These are phyloP conservation scores for Yarrowia keelungensis DNA, from an alignment of 805 yeast species.

Conservation along the genomic window DNA sequence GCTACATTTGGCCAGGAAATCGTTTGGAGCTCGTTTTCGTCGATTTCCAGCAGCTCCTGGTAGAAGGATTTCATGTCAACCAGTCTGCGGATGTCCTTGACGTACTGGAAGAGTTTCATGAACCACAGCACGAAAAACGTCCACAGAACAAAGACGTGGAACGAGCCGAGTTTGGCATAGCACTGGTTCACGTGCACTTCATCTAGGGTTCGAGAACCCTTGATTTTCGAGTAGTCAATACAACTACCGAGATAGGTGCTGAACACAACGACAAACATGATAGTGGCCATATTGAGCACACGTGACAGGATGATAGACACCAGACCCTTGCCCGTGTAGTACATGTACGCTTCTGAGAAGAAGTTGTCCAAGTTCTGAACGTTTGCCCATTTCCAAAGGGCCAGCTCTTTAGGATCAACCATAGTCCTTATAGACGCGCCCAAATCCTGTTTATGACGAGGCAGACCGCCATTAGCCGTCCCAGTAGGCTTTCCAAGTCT, in stretches of 20 bases:
- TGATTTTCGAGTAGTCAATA: constrained; percentile 65
- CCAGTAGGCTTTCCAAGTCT: not conserved
- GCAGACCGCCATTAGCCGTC: not conserved
- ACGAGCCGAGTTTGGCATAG: constrained; percentile 54
- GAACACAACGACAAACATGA: constrained; percentile 79
- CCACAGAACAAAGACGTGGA: constrained; percentile 68
- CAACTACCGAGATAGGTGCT: constrained; percentile 84
- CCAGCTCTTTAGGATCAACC: constrained; percentile 51
- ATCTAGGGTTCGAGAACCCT: constrained; percentile 42
- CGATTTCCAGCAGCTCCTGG: constrained; percentile 68
- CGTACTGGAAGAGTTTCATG: constrained; percentile 53
- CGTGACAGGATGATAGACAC: constrained; percentile 75
- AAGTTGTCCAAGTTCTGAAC: constrained; percentile 90
- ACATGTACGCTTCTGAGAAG: constrained; percentile 78
- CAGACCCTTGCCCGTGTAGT: constrained; percentile 85
- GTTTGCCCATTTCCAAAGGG: constrained; percentile 96
- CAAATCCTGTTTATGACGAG: constrained; percentile 25
- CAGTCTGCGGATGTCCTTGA: constrained; percentile 68
- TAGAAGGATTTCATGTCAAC: constrained; percentile 80
- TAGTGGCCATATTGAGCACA: constrained; percentile 69
- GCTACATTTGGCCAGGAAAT: constrained; percentile 92
- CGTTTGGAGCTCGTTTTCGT: constrained; percentile 86
- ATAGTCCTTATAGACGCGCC: constrained; percentile 27
- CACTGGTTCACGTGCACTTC: constrained; percentile 60
- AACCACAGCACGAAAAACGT: constrained; percentile 59